Base-by-base conservation (phyloP, 75 land plant species). In the Pinus tabuliformis region DNA sequence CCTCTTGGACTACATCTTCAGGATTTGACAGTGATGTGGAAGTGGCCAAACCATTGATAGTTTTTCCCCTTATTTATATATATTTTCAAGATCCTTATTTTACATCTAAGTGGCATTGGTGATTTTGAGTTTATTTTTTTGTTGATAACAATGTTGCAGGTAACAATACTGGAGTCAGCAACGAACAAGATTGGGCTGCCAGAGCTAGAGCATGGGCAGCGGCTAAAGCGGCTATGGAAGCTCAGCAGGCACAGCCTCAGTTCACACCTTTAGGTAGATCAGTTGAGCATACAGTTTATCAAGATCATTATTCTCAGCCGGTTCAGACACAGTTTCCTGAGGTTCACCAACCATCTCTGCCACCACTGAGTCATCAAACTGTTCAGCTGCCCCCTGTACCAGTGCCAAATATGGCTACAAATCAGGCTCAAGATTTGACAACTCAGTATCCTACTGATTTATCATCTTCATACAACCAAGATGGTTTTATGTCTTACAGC, bases 181-280 rank as follows among this genome's bases (percentile, higher is more conserved):
- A 86, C 77, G 88, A 82, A 68, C 84, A 88, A 61, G 93, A 89
- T 77, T 91, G 85, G 93, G 91, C 85, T 71, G 87, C 93, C 4
- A 84, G 72, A 75, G 93, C 93, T 12, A 91, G 81, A 75, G 93
- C 84, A 74, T 91, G 93, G 91, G 93, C 87, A 24, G 86, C 86
- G 58, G 80, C 87, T n/a, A 91, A 82, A 62, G 73, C 85, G 65
- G 86, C 86, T 62, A 84, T 81, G 62, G 87, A 90, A 24, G 70
- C 75, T 75, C 86, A 89, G 59, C 86, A 86, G 24, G 57, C 61
- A 16, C 86, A 60, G 8, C 30, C 81, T 20, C 85, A 85, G 39
- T 71, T 79, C 78, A 37, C 72, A 16, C 77, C 81, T 24, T 36
- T 70, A 70, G 76, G 81, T 22, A 81, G 83, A 66, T 59, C 45